Base-by-base conservation (phyloP, 1,284 basidiomycete species). In the Xerocomus cyaneibrunnescens region DNA sequence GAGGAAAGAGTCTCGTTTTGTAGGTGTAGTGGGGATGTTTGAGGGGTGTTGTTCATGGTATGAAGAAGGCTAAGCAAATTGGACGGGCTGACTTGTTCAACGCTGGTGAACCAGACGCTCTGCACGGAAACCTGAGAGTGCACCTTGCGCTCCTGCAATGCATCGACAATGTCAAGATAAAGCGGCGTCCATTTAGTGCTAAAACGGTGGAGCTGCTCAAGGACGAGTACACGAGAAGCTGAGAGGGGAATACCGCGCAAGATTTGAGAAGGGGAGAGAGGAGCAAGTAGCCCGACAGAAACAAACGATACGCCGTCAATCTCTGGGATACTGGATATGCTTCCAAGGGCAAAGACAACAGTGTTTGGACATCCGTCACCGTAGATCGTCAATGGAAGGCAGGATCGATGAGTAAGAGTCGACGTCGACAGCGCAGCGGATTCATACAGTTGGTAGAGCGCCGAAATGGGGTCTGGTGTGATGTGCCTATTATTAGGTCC, bases 181-280 rank as follows among this genome's bases (percentile, higher is more conserved):
- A 96, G 75, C 0, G 93, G 87, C 2, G 92, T 89, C 84, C 92
- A 96, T 72, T 94, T 94, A 45, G 87, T 88, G 17, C 83, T 80
- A 78, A 88, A 90, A 55, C 75, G 76, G 58, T 79, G 76, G 22
- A 88, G 77, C 71, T 89, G 90, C 71, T 94, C 96, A 19, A 98
- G 80, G 4, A 98, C 89, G 44, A 97, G 76, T 49, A 98, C 80
- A 40, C 83, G 84, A 40, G 81, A 79, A 32, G 79, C 81, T 5
- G 84, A 84, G 1, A 76, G 54, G 10, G 91, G 86, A 38, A 97
- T 81, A 32, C 77, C 76, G 30, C 71, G 70, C 48, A 88, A 74
- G 42, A 98, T 74, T 46, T 78, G 80, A 38, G 83, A 79, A 14
- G 83, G 66, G 12, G 85, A 79, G 3, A 95, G 74, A 8, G 96